These are phyloP conservation scores for Xanthoceras sorbifolium DNA, from an alignment of 345 rosid species.

Conservation along the genomic window DNA sequence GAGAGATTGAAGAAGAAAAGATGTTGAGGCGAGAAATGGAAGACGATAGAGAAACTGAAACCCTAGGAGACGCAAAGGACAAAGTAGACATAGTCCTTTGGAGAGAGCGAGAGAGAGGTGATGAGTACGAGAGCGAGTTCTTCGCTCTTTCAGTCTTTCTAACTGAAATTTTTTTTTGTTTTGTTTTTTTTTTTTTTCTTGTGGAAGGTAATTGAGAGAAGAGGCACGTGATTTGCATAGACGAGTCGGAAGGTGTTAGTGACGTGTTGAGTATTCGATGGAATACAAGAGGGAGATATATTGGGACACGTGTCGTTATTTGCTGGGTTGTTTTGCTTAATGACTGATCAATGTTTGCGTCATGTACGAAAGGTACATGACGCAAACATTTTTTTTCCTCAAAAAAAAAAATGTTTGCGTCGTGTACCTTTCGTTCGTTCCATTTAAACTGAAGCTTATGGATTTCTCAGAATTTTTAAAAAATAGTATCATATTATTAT, in stretches of 20 bases:
- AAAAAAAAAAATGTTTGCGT: too few relatives aligned
- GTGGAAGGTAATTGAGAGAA: background rate
- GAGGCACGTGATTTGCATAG: slow-evolving; percentile 19
- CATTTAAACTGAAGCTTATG: too few relatives aligned
- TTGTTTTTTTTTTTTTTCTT: background rate
- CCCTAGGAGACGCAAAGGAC: slow-evolving; percentile 43
- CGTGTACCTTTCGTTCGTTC: too few relatives aligned
- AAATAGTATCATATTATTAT: too few relatives aligned
- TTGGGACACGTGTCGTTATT: slow-evolving; percentile 19
- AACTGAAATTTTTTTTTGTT: background rate
- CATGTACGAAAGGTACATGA: too few relatives aligned
- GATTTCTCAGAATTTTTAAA: too few relatives aligned
- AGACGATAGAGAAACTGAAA: slow-evolving; percentile 24
- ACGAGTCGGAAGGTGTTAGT: background rate
- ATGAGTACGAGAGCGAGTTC: background rate
- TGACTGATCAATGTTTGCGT: background rate
- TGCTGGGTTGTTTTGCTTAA: background rate
- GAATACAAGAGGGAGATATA: background rate
- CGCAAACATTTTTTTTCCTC: too few relatives aligned
- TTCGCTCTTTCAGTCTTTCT: background rate
- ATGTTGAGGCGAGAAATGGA: slow-evolving; percentile 13
- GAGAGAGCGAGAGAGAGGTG: slow-evolving; percentile 17
- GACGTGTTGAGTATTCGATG: background rate
- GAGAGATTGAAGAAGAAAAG: slow-evolving; percentile 23
- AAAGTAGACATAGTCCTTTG: slow-evolving; percentile 38